Evolutionary conservation across 208 protist species (phyloP), one percentile per base, ranked within the genome.

Genomic region (Leishmania mexicana): DNA sequence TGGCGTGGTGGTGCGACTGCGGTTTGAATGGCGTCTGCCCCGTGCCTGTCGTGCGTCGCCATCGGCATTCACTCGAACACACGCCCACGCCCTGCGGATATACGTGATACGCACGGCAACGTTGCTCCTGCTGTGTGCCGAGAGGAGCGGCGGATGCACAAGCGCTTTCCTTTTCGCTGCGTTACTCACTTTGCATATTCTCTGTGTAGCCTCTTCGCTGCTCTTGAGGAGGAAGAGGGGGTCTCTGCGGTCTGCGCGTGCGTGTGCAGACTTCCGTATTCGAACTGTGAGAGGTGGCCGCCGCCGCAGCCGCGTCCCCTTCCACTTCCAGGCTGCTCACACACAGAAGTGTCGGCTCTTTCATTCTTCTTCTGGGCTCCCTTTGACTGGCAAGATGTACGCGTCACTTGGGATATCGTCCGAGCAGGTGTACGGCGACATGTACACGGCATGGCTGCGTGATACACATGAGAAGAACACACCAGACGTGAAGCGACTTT

Each of bases 391-490:
- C 17, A n/a, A 60, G 19, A 96, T 96, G 93, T 93, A 91, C 71
- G n/a, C 84, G 1, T 89, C 93, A 31, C 80, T 95, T 62, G 93
- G 93, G 21, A 84, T 97, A 65, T 92, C 86, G 1, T 81, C 88
- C 58, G 94, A 96, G 75, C 93, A 98, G 86, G 86, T 97, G 68
- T 96, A 94, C 80, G 89, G 91, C n/a, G 92, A 97, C 68, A 83
- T 98, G 53, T 97, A 93, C 89, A 70, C 88, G 51, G 87, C 92
- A 13, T 98, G 95, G 94, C 86, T 97, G 13, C 94, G 95, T 70
- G 95, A 98, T 89, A 97, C 94, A 0, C 90, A 92, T 67, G 94
- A 98, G 83, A 95, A 96, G 74, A 94, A 91, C 85, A 94, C 82
- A 21, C 58, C 83, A 28, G 94, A 98, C 47, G 88, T 93, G 0